Percentiles rank a stretch among this genome's conserved stretches.
phyloP scores from a whole-genome alignment of 2,329 filamentous ascomycete species.

The Lojkania enalia region DNA sequence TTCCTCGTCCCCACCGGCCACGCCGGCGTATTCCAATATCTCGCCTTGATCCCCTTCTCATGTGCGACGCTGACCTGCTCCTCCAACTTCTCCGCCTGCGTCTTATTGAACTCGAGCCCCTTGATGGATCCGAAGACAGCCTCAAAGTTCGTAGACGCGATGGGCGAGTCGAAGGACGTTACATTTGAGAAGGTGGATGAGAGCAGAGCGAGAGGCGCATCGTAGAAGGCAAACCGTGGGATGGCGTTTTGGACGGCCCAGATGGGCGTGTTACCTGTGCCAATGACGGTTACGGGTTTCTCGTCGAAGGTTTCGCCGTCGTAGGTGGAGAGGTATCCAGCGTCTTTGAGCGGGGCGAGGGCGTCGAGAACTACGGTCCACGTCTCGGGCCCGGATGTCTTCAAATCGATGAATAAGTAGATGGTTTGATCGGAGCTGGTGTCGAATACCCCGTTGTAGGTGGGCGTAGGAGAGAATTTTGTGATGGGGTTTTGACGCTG shows the following conservation, averaged over 20 bases:
- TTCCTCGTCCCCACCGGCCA: constrained; percentile 60
- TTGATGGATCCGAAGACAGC: constrained; percentile 8
- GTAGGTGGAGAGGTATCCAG: constrained; percentile 57
- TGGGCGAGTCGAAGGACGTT: constrained; percentile 52
- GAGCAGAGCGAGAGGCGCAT: constrained; percentile 55
- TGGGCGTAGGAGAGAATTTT: constrained; percentile 50
- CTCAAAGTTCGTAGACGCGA: constrained; percentile 55
- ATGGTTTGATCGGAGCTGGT: constrained; percentile 59
- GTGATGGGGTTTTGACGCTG: constrained; percentile 59
- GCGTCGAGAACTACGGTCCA: constrained; percentile 61
- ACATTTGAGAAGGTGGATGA: constrained; percentile 44
- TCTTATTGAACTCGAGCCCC: constrained; percentile 45
- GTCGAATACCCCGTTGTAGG: constrained; percentile 65
- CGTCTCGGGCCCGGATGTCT: constrained; percentile 60
- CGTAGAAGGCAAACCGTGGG: constrained; percentile 63
- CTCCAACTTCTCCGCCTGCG: constrained; percentile 56
- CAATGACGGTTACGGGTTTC: constrained; percentile 63
- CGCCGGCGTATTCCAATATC: constrained; percentile 66
- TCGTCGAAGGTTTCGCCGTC: constrained; percentile 51
- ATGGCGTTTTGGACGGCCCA: constrained; percentile 48
- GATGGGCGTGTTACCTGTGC: constrained; percentile 61
- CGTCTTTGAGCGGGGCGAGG: constrained; percentile 59
- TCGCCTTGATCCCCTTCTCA: constrained; percentile 59
- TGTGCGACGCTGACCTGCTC: constrained; percentile 59
- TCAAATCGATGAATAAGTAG: constrained; percentile 67